A percentile compares a stretch with the other conserved stretches of the same genome.
Conservation (phyloP, 2,329 filamentous ascomycete genomes). For the Fusarium sp. region DNA sequence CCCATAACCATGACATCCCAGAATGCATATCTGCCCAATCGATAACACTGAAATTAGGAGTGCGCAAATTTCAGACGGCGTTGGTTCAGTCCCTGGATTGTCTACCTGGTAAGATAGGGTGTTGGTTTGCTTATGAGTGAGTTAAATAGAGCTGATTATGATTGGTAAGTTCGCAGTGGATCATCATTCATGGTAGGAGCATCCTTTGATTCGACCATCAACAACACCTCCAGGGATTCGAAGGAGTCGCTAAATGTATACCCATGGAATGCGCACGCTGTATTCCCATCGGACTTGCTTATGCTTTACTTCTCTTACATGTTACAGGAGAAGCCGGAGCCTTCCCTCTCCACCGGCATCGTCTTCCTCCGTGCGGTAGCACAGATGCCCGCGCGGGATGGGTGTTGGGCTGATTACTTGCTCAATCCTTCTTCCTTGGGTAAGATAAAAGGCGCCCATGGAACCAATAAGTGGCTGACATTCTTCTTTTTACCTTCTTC, state of each 20-base stretch:
- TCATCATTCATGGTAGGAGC: neutral
- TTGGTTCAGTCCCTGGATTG: no score
- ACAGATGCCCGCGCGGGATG: neutral
- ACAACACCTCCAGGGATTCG: no score
- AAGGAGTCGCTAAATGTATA: no score
- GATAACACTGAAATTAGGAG: neutral
- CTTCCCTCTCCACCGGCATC: no score
- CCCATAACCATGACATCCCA: no score
- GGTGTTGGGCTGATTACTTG: neutral
- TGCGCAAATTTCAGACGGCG: neutral
- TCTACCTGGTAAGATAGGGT: neutral
- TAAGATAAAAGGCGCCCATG: neutral
- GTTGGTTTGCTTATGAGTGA: constrained; percentile 13
- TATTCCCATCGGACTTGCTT: no score
- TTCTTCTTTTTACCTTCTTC: no score
- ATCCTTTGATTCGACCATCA: neutral
- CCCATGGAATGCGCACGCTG: no score
- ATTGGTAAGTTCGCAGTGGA: constrained; percentile 16
- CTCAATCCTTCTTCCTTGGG: neutral
- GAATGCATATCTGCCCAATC: no score
- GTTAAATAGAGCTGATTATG: constrained; percentile 32
- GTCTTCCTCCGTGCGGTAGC: neutral
- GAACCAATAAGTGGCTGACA: no score
- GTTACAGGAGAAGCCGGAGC: no score
- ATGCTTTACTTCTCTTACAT: no score